A percentile compares a stretch with the other conserved stretches of the same genome.
Conservation (phyloP, 257 asterid genomes). For the Ocimum tenuiflorum region DNA sequence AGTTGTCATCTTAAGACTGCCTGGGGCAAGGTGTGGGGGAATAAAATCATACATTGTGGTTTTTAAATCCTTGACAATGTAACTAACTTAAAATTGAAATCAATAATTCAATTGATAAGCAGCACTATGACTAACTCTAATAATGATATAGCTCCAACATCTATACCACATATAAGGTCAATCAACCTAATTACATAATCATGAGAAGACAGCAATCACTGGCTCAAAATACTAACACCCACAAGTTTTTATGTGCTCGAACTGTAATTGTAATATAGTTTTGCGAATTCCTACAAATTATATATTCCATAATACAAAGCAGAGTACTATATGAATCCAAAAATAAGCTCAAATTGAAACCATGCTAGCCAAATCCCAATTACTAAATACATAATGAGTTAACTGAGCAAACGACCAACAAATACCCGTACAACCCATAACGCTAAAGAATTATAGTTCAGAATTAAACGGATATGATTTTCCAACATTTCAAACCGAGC, state of each 20-base stretch:
- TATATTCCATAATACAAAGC: background rate
- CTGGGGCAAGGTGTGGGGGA: background rate
- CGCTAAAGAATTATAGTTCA: background rate
- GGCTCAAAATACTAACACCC: background rate
- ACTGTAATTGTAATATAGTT: background rate
- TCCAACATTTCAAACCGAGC: background rate
- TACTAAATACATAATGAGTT: background rate
- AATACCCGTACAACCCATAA: background rate
- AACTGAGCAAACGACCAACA: background rate
- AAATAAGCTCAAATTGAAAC: background rate
- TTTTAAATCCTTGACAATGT: background rate
- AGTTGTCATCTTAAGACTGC: constrained; percentile 24
- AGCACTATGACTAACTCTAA: too few relatives aligned
- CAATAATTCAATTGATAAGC: too few relatives aligned
- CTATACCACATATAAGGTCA: background rate
- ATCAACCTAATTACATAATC: background rate
- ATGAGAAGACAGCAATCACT: background rate
- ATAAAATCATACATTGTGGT: background rate
- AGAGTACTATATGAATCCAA: background rate
- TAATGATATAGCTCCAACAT: too few relatives aligned
- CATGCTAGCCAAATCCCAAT: background rate
- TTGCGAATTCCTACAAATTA: background rate
- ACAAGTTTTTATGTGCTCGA: background rate
- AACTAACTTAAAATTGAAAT: background rate
- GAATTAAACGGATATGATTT: background rate